Percentiles rank a stretch among this genome's conserved stretches.
Evolutionary conservation across 2,329 filamentous ascomycete genomes (phyloP).

Genomic region (Aspergillus intermedius): DNA sequence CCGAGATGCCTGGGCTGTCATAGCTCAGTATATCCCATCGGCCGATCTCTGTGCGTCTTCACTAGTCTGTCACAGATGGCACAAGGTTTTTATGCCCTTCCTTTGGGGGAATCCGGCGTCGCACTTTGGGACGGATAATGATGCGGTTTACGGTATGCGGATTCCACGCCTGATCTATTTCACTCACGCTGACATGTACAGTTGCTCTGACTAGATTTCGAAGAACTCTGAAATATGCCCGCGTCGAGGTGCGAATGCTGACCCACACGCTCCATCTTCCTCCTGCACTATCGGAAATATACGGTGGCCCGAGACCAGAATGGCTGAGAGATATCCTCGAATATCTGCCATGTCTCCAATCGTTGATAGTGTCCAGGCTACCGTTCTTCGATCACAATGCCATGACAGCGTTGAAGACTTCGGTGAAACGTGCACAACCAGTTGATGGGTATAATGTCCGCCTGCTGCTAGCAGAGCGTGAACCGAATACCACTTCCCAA

Average conservation of each 20-base stretch:
- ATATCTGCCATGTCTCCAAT: slow-evolving; percentile 53
- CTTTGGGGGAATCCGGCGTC: slow-evolving; percentile 59
- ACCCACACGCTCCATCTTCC: slow-evolving; percentile 58
- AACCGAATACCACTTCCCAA: slow-evolving; percentile 52
- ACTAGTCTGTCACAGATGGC: slow-evolving; percentile 53
- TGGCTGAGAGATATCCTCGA: slow-evolving; percentile 57
- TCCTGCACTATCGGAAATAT: slow-evolving; percentile 55
- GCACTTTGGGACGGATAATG: slow-evolving; percentile 55
- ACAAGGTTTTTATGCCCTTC: slow-evolving; percentile 51
- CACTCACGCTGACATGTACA: slow-evolving; percentile 14
- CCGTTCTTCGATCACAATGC: slow-evolving; percentile 58
- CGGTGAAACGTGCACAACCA: slow-evolving; percentile 6
- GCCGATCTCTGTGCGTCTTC: slow-evolving; percentile 51
- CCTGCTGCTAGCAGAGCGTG: slow-evolving; percentile 51
- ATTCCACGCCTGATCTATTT: neutral
- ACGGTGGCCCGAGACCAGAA: slow-evolving; percentile 52
- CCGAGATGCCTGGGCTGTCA: slow-evolving; percentile 50
- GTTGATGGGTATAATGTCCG: slow-evolving; percentile 41
- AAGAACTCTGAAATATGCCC: slow-evolving; percentile 49
- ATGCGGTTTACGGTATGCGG: slow-evolving; percentile 49
- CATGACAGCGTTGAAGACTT: slow-evolving; percentile 43
- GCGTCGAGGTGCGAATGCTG: slow-evolving; percentile 47
- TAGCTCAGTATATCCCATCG: slow-evolving; percentile 52
- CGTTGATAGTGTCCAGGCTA: slow-evolving; percentile 51
- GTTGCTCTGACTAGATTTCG: slow-evolving; percentile 56